Conservation (phyloP, 805 yeast species). For the Candida michaelii region DNA sequence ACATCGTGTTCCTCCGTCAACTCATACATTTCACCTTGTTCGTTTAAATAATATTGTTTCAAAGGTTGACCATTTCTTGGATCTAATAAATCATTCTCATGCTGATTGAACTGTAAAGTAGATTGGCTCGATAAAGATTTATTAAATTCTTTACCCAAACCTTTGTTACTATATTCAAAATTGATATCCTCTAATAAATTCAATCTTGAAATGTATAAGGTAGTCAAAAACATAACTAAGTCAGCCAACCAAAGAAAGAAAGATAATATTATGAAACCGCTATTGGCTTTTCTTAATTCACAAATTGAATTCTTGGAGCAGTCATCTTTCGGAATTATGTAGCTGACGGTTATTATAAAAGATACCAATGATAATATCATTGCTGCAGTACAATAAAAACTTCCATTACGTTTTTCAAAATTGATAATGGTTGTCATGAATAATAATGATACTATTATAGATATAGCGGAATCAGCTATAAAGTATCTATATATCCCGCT, state of each 20-base stretch:
- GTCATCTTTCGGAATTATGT: conserved; percentile 24
- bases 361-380: conserved; percentile 34
- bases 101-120: conserved; percentile 8
- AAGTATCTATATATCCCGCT: conserved; percentile 34
- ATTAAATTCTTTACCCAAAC: conserved; percentile 17
- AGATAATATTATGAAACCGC: conserved; percentile 37
- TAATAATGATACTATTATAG: conserved; percentile 32
- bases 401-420: conserved; percentile 41
- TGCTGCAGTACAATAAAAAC: conserved; percentile 38
- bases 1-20: conserved; percentile 20
- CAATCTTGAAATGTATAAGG: conserved; percentile 37
- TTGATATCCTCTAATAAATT: conserved; percentile 32
- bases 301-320: conserved; percentile 24
- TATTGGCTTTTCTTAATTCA: conserved; percentile 32
- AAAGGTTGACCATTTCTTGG: conserved; percentile 21
- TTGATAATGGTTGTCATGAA: conserved; percentile 38
- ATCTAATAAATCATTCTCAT: conserved; percentile 10
- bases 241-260: conserved; percentile 39
- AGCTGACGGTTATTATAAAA: conserved; percentile 29
- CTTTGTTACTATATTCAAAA: conserved; percentile 28
- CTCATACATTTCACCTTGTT: conserved; percentile 32
- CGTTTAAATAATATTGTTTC: conserved; percentile 28
- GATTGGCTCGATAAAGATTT: conserved; percentile 11
- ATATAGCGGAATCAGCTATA: conserved; percentile 35
- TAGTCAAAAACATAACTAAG: conserved; percentile 38